A percentile compares a stretch with the other conserved stretches of the same genome.
Conservation (phyloP, 2,329 filamentous ascomycete genomes). For the Thielaviopsis punctulata region DNA sequence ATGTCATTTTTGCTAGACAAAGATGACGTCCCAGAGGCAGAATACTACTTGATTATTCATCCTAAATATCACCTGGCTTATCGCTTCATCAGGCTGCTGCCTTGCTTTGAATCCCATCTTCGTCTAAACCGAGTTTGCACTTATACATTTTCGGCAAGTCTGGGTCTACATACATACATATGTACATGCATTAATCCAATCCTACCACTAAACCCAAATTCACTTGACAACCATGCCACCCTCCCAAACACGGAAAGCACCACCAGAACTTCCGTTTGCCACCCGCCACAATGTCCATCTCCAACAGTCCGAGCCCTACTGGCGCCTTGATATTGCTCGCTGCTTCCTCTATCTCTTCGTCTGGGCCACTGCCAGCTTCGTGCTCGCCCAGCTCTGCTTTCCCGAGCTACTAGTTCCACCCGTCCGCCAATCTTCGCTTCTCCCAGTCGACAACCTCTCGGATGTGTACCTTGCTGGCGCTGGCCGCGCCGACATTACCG, state of each 20-base stretch:
- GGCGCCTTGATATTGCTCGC: background rate
- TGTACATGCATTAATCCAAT: too few relatives aligned
- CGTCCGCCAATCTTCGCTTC: background rate
- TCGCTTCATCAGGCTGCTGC: too few relatives aligned
- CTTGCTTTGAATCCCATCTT: too few relatives aligned
- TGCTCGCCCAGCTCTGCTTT: background rate
- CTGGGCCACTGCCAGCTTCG: background rate
- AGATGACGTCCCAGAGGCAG: too few relatives aligned
- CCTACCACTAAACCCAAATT: background rate
- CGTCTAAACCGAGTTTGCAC: too few relatives aligned
- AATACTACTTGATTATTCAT: too few relatives aligned
- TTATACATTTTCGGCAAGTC: too few relatives aligned
- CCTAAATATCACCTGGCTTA: too few relatives aligned
- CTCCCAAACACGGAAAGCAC: background rate
- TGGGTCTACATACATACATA: too few relatives aligned
- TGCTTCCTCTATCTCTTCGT: background rate
- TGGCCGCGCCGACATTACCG: constrained; percentile 41
- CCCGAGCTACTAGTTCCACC: background rate
- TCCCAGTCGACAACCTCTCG: background rate
- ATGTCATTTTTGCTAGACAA: too few relatives aligned
- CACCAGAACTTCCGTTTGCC: background rate
- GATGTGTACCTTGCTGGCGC: constrained; percentile 32
- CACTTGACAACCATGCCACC: background rate
- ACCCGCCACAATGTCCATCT: background rate
- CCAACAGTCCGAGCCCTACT: background rate